Evolutionary conservation across 164 flowering plant genomes (phyloP).

Genomic region (Magnolia sinica): DNA sequence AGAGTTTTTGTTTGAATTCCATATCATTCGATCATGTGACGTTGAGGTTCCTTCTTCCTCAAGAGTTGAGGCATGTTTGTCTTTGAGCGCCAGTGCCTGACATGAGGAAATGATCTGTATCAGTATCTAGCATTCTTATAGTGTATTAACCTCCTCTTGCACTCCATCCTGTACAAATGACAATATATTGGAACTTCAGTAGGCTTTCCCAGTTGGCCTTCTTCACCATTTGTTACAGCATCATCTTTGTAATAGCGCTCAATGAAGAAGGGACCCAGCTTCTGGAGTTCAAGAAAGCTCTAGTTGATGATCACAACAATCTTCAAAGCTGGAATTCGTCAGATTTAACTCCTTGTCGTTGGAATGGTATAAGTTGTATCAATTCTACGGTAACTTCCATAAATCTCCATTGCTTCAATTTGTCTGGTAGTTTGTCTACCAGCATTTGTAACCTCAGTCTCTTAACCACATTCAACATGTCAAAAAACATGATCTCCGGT

Average conservation of each 20-base stretch:
- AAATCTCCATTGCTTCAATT: conserved; percentile 30
- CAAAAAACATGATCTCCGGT: conserved; percentile 50
- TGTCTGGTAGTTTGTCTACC: conserved; percentile 50
- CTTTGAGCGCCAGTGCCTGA: neutral
- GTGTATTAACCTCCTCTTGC: neutral
- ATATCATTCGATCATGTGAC: too few species aligned
- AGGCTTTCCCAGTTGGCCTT: neutral
- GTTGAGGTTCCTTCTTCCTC: neutral
- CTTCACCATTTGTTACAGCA: conserved; percentile 11
- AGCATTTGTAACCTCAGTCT: conserved; percentile 33
- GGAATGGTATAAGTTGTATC: conserved; percentile 46
- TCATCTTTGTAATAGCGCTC: conserved; percentile 24
- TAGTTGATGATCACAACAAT: conserved; percentile 30
- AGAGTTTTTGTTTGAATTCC: too few species aligned
- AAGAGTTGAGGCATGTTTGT: neutral
- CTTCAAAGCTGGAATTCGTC: conserved; percentile 42
- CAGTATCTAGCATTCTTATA: neutral
- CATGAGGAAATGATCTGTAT: neutral
- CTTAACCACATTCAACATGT: conserved; percentile 35
- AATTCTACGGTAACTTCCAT: conserved; percentile 34
- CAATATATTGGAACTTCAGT: neutral
- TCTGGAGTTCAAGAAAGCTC: conserved; percentile 37
- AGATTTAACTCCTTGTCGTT: conserved; percentile 39
- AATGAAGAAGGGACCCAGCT: conserved; percentile 44
- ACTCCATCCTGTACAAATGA: neutral